A percentile compares a stretch with the other conserved stretches of the same genome.
These are phyloP conservation scores for Aspergillus conjunctus DNA, from an alignment of 495 filamentous ascomycete species.

Conservation along the genomic window DNA sequence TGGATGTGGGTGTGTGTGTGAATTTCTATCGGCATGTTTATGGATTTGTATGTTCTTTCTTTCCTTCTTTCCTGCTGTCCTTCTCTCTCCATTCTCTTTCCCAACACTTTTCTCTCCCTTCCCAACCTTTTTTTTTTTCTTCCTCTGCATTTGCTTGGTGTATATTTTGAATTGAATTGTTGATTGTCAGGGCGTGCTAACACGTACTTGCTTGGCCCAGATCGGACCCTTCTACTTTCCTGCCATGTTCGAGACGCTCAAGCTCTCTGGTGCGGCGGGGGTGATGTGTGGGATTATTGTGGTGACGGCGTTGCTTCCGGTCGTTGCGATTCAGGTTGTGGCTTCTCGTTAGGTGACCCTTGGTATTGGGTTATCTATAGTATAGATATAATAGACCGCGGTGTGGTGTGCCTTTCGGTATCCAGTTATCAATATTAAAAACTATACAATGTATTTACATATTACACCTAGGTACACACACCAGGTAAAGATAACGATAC, in stretches of 20 bases:
- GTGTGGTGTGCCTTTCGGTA: no score
- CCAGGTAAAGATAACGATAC: no score
- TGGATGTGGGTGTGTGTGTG: slow-evolving; percentile 36
- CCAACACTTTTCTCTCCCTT: neutral
- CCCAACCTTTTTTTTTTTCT: no score
- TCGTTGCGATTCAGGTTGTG: slow-evolving; percentile 29
- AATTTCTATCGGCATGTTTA: slow-evolving; percentile 37
- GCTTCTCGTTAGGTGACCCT: slow-evolving; percentile 11
- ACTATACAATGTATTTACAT: no score
- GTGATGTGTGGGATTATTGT: slow-evolving; percentile 36
- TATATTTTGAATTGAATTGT: no score
- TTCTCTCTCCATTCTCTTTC: neutral
- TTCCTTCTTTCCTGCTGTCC: neutral
- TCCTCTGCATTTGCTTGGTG: no score
- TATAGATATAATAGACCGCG: no score
- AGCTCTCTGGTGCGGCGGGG: slow-evolving; percentile 33
- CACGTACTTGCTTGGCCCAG: no score
- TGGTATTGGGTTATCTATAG: neutral
- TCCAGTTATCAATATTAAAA: no score
- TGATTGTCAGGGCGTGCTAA: no score
- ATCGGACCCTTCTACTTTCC: slow-evolving; percentile 41
- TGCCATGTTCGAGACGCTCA: slow-evolving; percentile 33
- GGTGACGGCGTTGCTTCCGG: slow-evolving; percentile 29
- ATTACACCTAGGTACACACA: no score
- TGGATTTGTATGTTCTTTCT: slow-evolving; percentile 35